These are phyloP conservation scores for Colletotrichum liriopes DNA, from an alignment of 2,329 filamentous ascomycete species.

Conservation along the genomic window DNA sequence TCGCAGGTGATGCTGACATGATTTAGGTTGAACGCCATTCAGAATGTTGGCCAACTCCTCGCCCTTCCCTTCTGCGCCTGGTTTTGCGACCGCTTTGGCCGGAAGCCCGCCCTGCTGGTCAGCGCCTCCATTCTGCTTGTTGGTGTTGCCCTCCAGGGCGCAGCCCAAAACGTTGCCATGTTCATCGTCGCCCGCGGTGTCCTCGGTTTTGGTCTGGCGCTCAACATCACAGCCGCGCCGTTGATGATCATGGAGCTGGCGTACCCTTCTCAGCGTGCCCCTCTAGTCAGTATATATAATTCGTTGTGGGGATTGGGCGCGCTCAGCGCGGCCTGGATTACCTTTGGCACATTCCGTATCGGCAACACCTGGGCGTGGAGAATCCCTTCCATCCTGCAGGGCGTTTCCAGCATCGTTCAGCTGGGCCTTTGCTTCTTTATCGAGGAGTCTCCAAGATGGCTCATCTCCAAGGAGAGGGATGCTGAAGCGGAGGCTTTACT, in stretches of 20 bases:
- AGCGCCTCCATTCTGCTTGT: slow-evolving; percentile 53
- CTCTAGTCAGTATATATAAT: slow-evolving; percentile 36
- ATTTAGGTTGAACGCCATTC: slow-evolving; percentile 49
- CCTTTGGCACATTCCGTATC: slow-evolving; percentile 41
- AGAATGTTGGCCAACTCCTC: slow-evolving; percentile 54
- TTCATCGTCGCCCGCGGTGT: slow-evolving; percentile 59
- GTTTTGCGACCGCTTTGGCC: slow-evolving; percentile 50
- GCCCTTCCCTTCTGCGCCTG: slow-evolving; percentile 51
- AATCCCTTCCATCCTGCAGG: slow-evolving; percentile 35
- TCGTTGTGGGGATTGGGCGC: slow-evolving; percentile 41
- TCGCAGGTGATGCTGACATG: not conserved
- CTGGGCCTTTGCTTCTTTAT: slow-evolving; percentile 41
- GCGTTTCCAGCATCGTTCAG: slow-evolving; percentile 30
- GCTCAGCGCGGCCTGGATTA: slow-evolving; percentile 44
- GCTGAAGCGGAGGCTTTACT: slow-evolving; percentile 53
- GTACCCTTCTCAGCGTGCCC: slow-evolving; percentile 33
- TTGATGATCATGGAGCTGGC: slow-evolving; percentile 40
- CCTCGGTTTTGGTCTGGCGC: slow-evolving; percentile 57
- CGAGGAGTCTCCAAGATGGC: slow-evolving; percentile 54
- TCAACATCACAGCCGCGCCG: slow-evolving; percentile 46
- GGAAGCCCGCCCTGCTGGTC: slow-evolving; percentile 46
- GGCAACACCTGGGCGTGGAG: slow-evolving; percentile 39
- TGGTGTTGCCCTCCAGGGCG: slow-evolving; percentile 58
- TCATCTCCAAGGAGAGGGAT: slow-evolving; percentile 50
- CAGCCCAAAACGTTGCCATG: slow-evolving; percentile 61